These are phyloP conservation scores for Daldinia eschscholtzii DNA, from an alignment of 2,329 filamentous ascomycete species.

Conservation along the genomic window DNA sequence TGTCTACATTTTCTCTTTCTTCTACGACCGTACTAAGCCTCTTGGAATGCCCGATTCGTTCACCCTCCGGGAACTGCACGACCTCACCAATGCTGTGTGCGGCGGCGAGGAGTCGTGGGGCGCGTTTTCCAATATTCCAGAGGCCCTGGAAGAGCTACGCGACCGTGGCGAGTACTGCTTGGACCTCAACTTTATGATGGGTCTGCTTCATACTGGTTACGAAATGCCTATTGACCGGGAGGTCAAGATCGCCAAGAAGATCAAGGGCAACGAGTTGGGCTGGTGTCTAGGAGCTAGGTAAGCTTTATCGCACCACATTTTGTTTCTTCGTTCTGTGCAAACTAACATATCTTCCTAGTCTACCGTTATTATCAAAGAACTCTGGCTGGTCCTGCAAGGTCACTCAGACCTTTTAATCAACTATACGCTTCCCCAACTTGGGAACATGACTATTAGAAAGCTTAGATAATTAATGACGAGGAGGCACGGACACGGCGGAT, in stretches of 20 bases:
- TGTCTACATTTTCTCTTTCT: slow-evolving; percentile 97
- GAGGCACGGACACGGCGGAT: slow-evolving; percentile 31
- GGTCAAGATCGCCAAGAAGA: slow-evolving; percentile 98
- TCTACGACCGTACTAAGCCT: slow-evolving; percentile 93
- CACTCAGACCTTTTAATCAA: slow-evolving; percentile 73
- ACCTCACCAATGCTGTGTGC: slow-evolving; percentile 87
- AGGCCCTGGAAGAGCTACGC: slow-evolving; percentile 82
- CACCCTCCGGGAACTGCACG: slow-evolving; percentile 88
- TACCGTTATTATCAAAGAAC: slow-evolving; percentile 82
- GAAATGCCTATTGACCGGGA: slow-evolving; percentile 98
- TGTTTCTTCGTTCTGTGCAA: slow-evolving; percentile 8
- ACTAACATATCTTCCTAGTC: slow-evolving; percentile 66
- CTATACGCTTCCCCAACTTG: slow-evolving; percentile 12
- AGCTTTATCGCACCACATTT: slow-evolving; percentile 51
- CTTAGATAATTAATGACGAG: slow-evolving; percentile 32
- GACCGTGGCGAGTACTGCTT: slow-evolving; percentile 92
- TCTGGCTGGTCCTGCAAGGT: slow-evolving; percentile 94
- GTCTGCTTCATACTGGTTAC: slow-evolving; percentile 92
- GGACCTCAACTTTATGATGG: slow-evolving; percentile 96
- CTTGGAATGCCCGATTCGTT: slow-evolving; percentile 99
- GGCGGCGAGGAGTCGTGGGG: slow-evolving; percentile 82
- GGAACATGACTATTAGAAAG: slow-evolving; percentile 5
- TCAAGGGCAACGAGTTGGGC: slow-evolving; percentile 94
- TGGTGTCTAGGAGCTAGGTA: slow-evolving; percentile 98
- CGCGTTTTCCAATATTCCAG: slow-evolving; percentile 80